phyloP scores from a whole-genome alignment of 208 protist genomes.

The Leishmania arabica region DNA sequence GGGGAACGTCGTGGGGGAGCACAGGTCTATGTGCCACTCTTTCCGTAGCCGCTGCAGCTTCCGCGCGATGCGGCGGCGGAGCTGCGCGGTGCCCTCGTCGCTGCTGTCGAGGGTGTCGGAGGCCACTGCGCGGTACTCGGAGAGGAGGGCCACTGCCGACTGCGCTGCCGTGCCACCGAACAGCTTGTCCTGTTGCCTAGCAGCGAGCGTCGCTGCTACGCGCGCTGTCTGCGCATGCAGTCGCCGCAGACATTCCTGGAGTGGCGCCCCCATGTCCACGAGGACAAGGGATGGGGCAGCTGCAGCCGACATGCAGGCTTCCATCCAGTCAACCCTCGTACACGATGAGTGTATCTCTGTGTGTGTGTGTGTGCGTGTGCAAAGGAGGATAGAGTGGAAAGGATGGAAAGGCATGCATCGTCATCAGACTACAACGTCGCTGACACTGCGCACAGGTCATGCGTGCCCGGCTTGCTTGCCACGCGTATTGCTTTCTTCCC shows the following conservation, averaged over 20 bases:
- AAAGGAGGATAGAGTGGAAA: not conserved
- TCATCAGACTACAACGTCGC: not conserved
- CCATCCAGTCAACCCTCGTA: not conserved
- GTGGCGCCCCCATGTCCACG: constrained; percentile 19
- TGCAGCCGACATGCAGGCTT: not conserved
- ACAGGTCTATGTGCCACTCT: constrained; percentile 10
- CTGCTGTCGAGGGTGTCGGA: not conserved
- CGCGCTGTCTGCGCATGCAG: constrained; percentile 16
- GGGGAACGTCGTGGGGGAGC: not conserved
- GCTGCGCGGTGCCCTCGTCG: not conserved
- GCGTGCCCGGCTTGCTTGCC: not conserved
- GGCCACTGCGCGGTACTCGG: constrained; percentile 1
- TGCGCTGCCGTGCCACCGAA: not conserved
- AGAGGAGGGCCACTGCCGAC: not conserved
- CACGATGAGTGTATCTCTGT: not conserved
- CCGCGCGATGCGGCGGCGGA: constrained; percentile 21
- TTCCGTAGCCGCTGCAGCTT: constrained; percentile 25
- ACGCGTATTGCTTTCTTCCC: too few relatives aligned
- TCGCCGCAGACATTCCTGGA: constrained; percentile 22
- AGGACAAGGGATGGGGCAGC: constrained; percentile 8
- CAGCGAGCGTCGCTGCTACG: constrained; percentile 4
- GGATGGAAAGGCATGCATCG: not conserved
- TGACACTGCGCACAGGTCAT: not conserved
- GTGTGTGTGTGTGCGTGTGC: not conserved
- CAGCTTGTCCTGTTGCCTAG: not conserved